Evolutionary conservation across 2,329 filamentous ascomycete species (phyloP).

Genomic region (Xylariales sp.): DNA sequence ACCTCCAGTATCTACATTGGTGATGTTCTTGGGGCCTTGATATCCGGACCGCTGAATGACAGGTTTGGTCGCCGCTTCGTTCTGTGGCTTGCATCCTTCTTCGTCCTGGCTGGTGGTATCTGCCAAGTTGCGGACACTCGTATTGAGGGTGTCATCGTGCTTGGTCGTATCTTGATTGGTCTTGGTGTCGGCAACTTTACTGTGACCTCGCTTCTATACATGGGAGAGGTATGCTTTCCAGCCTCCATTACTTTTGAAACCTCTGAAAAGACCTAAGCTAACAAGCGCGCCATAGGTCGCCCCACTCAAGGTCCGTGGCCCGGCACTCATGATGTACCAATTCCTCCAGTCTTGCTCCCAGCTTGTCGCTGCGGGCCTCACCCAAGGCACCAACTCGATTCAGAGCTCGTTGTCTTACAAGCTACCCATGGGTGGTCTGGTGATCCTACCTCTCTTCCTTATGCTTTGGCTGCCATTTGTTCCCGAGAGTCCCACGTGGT

Average conservation of each 20-base stretch:
- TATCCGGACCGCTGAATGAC: slow-evolving; percentile 32
- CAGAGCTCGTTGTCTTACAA: background rate
- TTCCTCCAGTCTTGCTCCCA: background rate
- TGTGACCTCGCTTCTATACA: slow-evolving; percentile 31
- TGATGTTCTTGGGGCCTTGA: slow-evolving; percentile 29
- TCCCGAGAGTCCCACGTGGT: background rate
- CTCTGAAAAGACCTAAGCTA: no score
- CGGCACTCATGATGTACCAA: background rate
- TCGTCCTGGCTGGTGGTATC: background rate
- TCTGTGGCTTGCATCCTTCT: background rate
- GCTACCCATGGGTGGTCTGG: background rate
- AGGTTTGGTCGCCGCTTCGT: slow-evolving; percentile 6
- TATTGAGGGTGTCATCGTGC: slow-evolving; percentile 12
- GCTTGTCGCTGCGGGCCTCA: background rate
- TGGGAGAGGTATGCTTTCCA: slow-evolving; percentile 26
- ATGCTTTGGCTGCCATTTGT: background rate
- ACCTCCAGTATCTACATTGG: slow-evolving; percentile 35
- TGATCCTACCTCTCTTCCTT: background rate
- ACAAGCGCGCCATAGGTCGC: no score
- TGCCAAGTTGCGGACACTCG: background rate
- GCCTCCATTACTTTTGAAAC: slow-evolving; percentile 16
- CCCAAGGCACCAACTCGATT: background rate
- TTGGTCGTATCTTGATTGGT: slow-evolving; percentile 20
- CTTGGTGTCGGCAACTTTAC: slow-evolving; percentile 32
- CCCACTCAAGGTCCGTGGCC: background rate